phyloP scores from a whole-genome alignment of 1,284 basidiomycete species.

The Moniliella sp. region DNA sequence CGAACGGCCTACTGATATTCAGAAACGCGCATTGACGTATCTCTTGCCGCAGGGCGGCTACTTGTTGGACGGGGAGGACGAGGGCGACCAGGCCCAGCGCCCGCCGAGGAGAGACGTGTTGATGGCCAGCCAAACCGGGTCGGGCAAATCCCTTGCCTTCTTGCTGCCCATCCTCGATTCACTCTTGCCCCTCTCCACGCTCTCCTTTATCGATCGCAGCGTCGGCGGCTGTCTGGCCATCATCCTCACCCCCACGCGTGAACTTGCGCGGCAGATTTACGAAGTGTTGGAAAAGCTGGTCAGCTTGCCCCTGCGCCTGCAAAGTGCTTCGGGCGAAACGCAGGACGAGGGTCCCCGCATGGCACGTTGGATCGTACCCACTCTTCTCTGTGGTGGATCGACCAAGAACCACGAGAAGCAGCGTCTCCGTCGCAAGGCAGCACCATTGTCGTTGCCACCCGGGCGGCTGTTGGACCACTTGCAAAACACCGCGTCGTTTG shows the following conservation, averaged over 20 bases:
- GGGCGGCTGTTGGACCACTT: constrained; percentile 54
- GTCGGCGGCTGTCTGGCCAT: constrained; percentile 72
- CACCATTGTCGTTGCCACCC: constrained; percentile 51
- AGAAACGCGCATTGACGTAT: constrained; percentile 56
- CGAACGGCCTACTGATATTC: constrained; percentile 66
- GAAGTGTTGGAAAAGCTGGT: constrained; percentile 48
- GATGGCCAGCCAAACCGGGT: constrained; percentile 91
- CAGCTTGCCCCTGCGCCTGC: constrained; percentile 46
- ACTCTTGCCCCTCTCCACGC: constrained; percentile 60
- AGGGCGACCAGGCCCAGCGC: neutral
- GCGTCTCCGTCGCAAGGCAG: constrained; percentile 49
- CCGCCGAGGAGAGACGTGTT: constrained; percentile 60
- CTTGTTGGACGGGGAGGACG: constrained; percentile 3
- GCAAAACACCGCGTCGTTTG: constrained; percentile 65
- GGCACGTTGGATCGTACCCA: constrained; percentile 70
- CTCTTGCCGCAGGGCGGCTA: constrained; percentile 41
- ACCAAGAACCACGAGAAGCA: constrained; percentile 55
- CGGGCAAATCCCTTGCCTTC: constrained; percentile 86
- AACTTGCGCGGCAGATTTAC: constrained; percentile 78
- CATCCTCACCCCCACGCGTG: constrained; percentile 79
- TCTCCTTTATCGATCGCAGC: constrained; percentile 47
- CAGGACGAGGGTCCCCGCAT: constrained; percentile 38
- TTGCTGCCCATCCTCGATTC: constrained; percentile 86
- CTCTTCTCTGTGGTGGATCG: constrained; percentile 56
- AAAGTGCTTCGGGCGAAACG: constrained; percentile 22